These are phyloP conservation scores for Suaeda aralocaspica DNA, from an alignment of 148 eudicot genomes.

Conservation along the genomic window DNA sequence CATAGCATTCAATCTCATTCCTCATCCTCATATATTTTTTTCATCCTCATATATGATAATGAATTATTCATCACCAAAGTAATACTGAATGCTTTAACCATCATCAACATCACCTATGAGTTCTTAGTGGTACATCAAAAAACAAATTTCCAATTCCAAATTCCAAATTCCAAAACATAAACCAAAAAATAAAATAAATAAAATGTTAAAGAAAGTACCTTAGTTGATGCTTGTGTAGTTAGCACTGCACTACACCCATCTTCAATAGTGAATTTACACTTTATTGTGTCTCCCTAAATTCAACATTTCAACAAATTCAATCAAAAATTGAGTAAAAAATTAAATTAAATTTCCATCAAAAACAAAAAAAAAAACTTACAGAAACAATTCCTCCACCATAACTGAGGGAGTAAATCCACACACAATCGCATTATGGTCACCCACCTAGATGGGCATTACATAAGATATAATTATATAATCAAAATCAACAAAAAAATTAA, in stretches of 20 bases:
- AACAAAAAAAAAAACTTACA: constrained; percentile 34
- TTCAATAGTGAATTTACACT: constrained; percentile 54
- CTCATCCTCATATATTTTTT: no score
- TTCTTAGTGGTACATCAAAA: no score
- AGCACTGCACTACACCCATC: constrained; percentile 85
- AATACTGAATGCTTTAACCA: no score
- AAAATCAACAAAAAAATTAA: neutral
- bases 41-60: no score
- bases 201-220: constrained; percentile 59
- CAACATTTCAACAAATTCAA: constrained; percentile 1
- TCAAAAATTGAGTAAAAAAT: neutral
- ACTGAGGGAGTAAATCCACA: constrained; percentile 87
- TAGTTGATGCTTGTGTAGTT: constrained; percentile 95
- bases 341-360: neutral
- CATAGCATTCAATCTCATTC: no score
- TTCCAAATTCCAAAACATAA: no score
- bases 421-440: constrained; percentile 63
- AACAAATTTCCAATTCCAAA: no score
- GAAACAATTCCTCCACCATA: constrained; percentile 98
- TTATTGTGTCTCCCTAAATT: constrained; percentile 66
- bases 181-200: neutral
- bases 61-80: no score
- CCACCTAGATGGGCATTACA: constrained; percentile 59
- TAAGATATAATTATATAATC: constrained; percentile 10
- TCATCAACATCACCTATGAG: no score